These are phyloP conservation scores for Solanum chilense DNA, from an alignment of 257 asterid genomes.

Conservation along the genomic window DNA sequence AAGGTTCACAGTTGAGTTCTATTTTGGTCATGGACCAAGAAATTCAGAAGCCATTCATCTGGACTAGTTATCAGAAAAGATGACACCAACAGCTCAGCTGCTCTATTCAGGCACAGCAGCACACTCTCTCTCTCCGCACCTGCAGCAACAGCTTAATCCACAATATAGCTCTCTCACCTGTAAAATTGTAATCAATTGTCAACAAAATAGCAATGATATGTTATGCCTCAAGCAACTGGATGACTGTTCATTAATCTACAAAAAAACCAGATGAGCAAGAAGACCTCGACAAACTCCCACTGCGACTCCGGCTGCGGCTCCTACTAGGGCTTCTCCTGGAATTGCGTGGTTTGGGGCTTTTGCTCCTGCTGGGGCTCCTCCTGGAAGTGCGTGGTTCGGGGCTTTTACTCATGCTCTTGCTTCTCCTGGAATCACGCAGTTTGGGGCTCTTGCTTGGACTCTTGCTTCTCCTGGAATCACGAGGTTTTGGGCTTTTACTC, in stretches of 20 bases:
- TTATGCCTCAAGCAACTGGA: background rate
- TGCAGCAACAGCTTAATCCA: background rate
- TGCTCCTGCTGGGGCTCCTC: slow-evolving; percentile 35
- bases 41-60: background rate
- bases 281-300: slow-evolving; percentile 73
- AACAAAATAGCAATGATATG: background rate
- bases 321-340: slow-evolving; percentile 37
- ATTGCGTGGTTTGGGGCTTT: slow-evolving; percentile 39
- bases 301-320: slow-evolving; percentile 55
- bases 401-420: slow-evolving; percentile 49
- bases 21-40: background rate
- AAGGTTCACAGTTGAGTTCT: background rate
- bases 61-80: background rate
- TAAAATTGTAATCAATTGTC: background rate
- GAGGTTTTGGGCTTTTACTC: slow-evolving; percentile 32
- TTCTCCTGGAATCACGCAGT: slow-evolving; percentile 25
- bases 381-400: slow-evolving; percentile 29
- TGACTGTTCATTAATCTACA: background rate
- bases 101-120: background rate
- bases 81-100: background rate
- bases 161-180: background rate
- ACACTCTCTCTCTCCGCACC: background rate
- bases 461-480: slow-evolving; percentile 43
- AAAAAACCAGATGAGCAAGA: background rate
- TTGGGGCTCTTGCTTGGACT: slow-evolving; percentile 37